A percentile compares a stretch with the other conserved stretches of the same genome.
Evolutionary conservation across 352 stramenopile species (phyloP).

Genomic region (Blastocystis sp.): DNA sequence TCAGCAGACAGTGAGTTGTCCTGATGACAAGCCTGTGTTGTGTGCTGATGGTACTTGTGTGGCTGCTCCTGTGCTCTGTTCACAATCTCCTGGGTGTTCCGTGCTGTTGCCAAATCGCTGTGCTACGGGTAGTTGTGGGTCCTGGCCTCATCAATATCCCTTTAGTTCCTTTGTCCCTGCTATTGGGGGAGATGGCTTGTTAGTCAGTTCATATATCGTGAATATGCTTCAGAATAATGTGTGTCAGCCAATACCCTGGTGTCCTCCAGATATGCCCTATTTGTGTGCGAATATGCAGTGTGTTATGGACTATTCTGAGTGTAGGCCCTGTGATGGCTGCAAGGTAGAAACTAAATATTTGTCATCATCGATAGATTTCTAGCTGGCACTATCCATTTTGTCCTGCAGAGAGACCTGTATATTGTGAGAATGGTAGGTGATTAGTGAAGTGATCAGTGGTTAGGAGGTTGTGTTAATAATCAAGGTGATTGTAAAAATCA

Average conservation of each 20-base stretch:
- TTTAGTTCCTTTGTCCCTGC: background rate
- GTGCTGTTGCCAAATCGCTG: background rate
- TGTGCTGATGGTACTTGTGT: constrained; percentile 44
- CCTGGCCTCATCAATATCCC: constrained; percentile 28
- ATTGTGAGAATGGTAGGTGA: background rate
- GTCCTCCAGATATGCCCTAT: background rate
- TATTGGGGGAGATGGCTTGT: background rate
- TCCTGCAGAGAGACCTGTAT: background rate
- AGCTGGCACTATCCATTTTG: constrained; percentile 22
- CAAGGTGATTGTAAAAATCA: constrained; percentile 38
- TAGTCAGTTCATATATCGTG: background rate
- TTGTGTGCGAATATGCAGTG: constrained; percentile 41
- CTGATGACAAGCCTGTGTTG: background rate
- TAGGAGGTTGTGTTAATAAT: constrained; percentile 6
- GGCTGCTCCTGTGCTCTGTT: background rate
- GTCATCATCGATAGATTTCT: background rate
- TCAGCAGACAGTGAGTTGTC: background rate
- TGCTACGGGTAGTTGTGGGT: background rate
- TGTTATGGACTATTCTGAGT: background rate
- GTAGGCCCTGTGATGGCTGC: constrained; percentile 13
- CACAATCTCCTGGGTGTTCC: background rate
- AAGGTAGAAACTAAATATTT: background rate
- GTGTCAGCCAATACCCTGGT: constrained; percentile 1
- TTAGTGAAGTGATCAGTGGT: background rate
- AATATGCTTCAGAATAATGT: constrained; percentile 27